These are phyloP conservation scores for Dipodascus geniculatus DNA, from an alignment of 805 yeast species.

Conservation along the genomic window DNA sequence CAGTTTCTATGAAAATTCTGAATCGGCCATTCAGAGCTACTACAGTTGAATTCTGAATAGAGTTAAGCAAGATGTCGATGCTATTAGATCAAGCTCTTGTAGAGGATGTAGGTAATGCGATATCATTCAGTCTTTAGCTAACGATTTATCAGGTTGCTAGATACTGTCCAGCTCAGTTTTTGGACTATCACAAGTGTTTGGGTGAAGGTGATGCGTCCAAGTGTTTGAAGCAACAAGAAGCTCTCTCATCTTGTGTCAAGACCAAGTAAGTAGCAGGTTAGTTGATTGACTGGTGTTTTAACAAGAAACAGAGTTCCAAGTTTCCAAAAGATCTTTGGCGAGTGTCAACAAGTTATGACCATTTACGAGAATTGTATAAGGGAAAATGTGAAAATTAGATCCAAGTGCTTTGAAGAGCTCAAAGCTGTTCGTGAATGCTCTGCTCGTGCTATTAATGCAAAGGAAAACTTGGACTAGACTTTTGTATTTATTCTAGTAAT, in stretches of 20 bases:
- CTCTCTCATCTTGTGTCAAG: slow-evolving; percentile 52
- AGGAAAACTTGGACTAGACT: not conserved
- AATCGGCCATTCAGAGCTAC: not conserved
- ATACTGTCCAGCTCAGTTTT: slow-evolving; percentile 61
- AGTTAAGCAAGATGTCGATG: slow-evolving; percentile 28
- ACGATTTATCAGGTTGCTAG: slow-evolving; percentile 45
- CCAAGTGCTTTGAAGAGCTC: slow-evolving; percentile 43
- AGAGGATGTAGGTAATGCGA: slow-evolving; percentile 47
- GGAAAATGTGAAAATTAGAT: slow-evolving; percentile 32
- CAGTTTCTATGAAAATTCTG: too few species aligned
- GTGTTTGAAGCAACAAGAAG: slow-evolving; percentile 46
- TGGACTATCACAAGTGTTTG: slow-evolving; percentile 65
- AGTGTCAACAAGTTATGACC: slow-evolving; percentile 46
- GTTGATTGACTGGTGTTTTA: not conserved
- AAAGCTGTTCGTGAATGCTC: slow-evolving; percentile 57
- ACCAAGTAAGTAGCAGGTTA: slow-evolving; percentile 17
- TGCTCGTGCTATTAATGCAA: slow-evolving; percentile 25
- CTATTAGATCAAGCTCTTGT: slow-evolving; percentile 59
- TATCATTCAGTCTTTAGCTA: too few species aligned
- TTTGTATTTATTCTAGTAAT: too few species aligned
- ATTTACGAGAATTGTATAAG: slow-evolving; percentile 57
- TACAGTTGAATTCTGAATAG: not conserved
- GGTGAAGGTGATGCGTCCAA: slow-evolving; percentile 37
- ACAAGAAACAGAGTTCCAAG: slow-evolving; percentile 43
- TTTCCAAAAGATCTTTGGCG: slow-evolving; percentile 52